Evolutionary conservation across 1,139 yeast genomes (phyloP).

Genomic region (Spencermartinsiella ligniputridi): DNA sequence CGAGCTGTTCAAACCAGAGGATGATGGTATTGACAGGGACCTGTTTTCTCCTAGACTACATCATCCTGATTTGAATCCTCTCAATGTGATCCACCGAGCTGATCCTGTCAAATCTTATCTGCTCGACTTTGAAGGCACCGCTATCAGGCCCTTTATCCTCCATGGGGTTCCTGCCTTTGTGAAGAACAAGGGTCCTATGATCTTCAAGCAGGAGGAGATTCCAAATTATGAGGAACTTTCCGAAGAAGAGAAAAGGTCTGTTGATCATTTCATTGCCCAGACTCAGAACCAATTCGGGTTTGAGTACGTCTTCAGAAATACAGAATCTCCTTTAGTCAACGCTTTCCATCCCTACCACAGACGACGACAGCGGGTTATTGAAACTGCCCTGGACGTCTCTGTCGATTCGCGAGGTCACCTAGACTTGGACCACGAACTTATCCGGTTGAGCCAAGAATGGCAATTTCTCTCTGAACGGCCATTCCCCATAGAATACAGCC

Average conservation of each 20-base stretch:
- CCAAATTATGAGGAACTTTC: constrained; percentile 63
- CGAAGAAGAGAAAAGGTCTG: constrained; percentile 72
- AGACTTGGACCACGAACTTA: constrained; percentile 76
- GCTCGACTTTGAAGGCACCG: constrained; percentile 75
- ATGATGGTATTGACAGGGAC: constrained; percentile 27
- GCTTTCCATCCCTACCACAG: constrained; percentile 43
- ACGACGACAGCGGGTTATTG: constrained; percentile 36
- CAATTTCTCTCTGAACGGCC: constrained; percentile 36
- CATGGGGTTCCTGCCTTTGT: constrained; percentile 78
- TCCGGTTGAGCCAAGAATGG: constrained; percentile 59
- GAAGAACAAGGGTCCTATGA: constrained; percentile 81
- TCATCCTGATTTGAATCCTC: constrained; percentile 84
- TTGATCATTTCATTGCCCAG: constrained; percentile 78
- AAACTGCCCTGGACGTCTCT: constrained; percentile 56
- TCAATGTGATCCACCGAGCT: constrained; percentile 56
- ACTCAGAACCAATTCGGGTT: constrained; percentile 89
- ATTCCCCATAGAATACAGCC: constrained; percentile 60
- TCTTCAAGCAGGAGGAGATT: constrained; percentile 71
- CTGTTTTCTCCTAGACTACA: constrained; percentile 69
- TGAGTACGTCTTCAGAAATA: constrained; percentile 70
- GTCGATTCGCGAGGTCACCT: constrained; percentile 61
- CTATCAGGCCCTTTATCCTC: constrained; percentile 76
- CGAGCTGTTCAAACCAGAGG: constrained; percentile 42
- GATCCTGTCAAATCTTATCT: constrained; percentile 42
- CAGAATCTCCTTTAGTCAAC: constrained; percentile 54